These are phyloP conservation scores for Penicillium tannophilum DNA, from an alignment of 495 filamentous ascomycete species.

Conservation along the genomic window DNA sequence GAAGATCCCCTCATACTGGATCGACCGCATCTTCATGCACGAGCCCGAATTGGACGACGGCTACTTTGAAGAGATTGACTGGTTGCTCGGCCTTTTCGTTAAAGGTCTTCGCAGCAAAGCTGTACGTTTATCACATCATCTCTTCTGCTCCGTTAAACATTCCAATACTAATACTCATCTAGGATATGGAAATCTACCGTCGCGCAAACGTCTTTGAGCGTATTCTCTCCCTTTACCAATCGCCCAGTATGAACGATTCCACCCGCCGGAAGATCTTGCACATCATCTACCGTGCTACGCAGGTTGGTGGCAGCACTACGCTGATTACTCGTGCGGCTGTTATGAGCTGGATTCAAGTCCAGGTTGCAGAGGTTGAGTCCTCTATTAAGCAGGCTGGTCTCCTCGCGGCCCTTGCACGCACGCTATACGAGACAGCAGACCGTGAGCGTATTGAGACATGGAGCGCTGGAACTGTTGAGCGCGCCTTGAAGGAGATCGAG, in stretches of 20 bases:
- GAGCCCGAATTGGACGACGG: slow-evolving; percentile 72
- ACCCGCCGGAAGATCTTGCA: slow-evolving; percentile 69
- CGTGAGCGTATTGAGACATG: slow-evolving; percentile 64
- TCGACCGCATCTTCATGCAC: slow-evolving; percentile 70
- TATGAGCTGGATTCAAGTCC: slow-evolving; percentile 74
- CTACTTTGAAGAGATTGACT: slow-evolving; percentile 74
- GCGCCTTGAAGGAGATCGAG: slow-evolving; percentile 32
- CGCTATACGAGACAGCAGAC: slow-evolving; percentile 73
- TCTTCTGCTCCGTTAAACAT: background rate
- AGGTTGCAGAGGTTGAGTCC: slow-evolving; percentile 42
- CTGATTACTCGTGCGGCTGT: slow-evolving; percentile 83
- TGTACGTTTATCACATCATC: slow-evolving; percentile 34
- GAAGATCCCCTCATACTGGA: slow-evolving; percentile 71
- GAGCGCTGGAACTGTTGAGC: slow-evolving; percentile 56
- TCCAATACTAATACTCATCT: slow-evolving; percentile 11
- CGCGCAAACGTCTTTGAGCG: slow-evolving; percentile 78
- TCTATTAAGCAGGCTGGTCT: slow-evolving; percentile 46
- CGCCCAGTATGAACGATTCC: slow-evolving; percentile 59
- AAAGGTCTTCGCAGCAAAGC: slow-evolving; percentile 63
- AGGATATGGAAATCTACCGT: slow-evolving; percentile 85
- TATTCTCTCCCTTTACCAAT: slow-evolving; percentile 69
- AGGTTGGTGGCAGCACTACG: slow-evolving; percentile 80
- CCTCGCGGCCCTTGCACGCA: slow-evolving; percentile 58
- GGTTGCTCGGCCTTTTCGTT: slow-evolving; percentile 77
- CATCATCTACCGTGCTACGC: slow-evolving; percentile 70